Percentiles rank a stretch among this genome's conserved stretches.
phyloP scores from a whole-genome alignment of 441 rosid genomes.

The Pelargonium cotyledonis region DNA sequence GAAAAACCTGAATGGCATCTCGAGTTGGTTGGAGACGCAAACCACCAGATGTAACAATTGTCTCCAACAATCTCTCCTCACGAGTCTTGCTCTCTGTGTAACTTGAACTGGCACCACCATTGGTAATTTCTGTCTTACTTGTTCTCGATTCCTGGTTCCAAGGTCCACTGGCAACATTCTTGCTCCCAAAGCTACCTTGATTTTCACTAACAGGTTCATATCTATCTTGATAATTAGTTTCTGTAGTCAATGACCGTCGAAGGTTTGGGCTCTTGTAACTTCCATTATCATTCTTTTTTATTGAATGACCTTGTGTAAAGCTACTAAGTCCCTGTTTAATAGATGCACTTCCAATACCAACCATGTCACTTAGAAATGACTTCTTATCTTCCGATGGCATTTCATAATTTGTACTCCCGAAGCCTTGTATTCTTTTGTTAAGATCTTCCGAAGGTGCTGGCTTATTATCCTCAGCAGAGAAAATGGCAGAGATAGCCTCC shows the following conservation, averaged over 20 bases:
- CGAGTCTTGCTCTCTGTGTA: slow-evolving; percentile 57
- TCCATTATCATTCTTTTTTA: slow-evolving; percentile 69
- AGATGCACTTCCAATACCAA: slow-evolving; percentile 88
- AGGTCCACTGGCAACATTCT: slow-evolving; percentile 44
- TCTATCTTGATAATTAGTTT: slow-evolving; percentile 53
- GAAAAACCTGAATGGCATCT: slow-evolving; percentile 79
- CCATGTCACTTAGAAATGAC: slow-evolving; percentile 93
- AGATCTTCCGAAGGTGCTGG: slow-evolving; percentile 55
- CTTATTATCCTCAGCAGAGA: slow-evolving; percentile 65
- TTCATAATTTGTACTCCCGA: slow-evolving; percentile 78
- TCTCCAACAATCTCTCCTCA: slow-evolving; percentile 86
- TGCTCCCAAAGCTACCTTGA: slow-evolving; percentile 40
- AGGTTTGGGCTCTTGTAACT: slow-evolving; percentile 84
- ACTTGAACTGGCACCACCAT: slow-evolving; percentile 52
- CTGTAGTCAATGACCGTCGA: slow-evolving; percentile 74
- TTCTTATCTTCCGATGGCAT: slow-evolving; percentile 74
- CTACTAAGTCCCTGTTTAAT: slow-evolving; percentile 86
- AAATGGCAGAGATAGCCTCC: slow-evolving; percentile 78
- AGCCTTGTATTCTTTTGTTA: slow-evolving; percentile 79
- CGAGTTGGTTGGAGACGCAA: slow-evolving; percentile 95
- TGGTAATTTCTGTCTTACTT: slow-evolving; percentile 27
- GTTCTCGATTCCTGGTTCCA: slow-evolving; percentile 53
- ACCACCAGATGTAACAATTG: slow-evolving; percentile 89
- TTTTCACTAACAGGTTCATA: slow-evolving; percentile 64
- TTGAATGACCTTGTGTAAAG: slow-evolving; percentile 66